Percentiles rank a stretch among this genome's conserved stretches.
These are phyloP conservation scores for Ophiostoma pallidulum DNA, from an alignment of 2,329 filamentous ascomycete genomes.

Conservation along the genomic window DNA sequence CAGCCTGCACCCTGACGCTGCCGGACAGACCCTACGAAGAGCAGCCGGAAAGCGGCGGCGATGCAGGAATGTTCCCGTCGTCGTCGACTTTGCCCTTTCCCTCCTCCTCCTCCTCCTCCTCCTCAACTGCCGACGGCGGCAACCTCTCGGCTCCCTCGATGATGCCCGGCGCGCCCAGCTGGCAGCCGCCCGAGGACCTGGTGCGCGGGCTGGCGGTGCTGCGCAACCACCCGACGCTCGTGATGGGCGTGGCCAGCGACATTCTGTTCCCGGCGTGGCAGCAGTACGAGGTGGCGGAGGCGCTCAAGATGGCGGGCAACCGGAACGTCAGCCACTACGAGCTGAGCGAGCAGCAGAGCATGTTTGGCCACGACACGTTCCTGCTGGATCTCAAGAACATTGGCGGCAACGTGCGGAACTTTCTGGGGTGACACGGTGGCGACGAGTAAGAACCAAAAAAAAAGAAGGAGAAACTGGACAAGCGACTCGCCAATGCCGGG, in stretches of 20 bases:
- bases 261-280: slow-evolving; percentile 98
- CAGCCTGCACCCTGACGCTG: slow-evolving; percentile 65
- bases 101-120: slow-evolving; percentile 14
- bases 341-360: slow-evolving; percentile 83
- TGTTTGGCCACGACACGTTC: slow-evolving; percentile 97
- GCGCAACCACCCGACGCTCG: slow-evolving; percentile 68
- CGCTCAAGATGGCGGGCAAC: slow-evolving; percentile 69
- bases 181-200: slow-evolving; percentile 65
- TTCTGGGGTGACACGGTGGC: slow-evolving; percentile 53
- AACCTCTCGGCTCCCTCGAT: slow-evolving; percentile 5
- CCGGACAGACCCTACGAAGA: slow-evolving; percentile 82
- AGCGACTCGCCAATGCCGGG: too few relatives aligned
- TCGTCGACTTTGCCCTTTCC: too few relatives aligned
- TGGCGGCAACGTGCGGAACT: slow-evolving; percentile 70
- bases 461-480: too few relatives aligned
- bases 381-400: slow-evolving; percentile 86
- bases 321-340: slow-evolving; percentile 77
- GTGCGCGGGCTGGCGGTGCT: slow-evolving; percentile 63
- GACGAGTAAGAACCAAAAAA: too few relatives aligned
- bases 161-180: slow-evolving; percentile 22
- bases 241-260: slow-evolving; percentile 91
- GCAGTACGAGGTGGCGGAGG: slow-evolving; percentile 85
- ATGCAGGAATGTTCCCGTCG: slow-evolving; percentile 15
- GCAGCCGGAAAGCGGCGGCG: slow-evolving; percentile 44
- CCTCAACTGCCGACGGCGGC: slow-evolving; percentile 21